These are phyloP conservation scores for Centaurea solstitialis DNA, from an alignment of 129 eudicot species.

Conservation along the genomic window DNA sequence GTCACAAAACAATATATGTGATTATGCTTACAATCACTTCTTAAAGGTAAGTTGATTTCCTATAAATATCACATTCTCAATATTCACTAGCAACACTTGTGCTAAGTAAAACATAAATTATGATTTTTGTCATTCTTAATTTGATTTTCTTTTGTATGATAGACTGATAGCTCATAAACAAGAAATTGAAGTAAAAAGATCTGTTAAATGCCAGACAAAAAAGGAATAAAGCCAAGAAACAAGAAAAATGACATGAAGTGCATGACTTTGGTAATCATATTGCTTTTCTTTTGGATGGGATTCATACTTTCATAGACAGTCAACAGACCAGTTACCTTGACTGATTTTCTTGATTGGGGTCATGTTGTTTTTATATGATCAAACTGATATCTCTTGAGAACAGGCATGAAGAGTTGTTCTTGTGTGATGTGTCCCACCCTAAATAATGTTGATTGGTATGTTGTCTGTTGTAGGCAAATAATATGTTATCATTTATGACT, in stretches of 20 bases:
- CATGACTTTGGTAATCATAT: constrained; percentile 12
- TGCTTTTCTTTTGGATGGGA: constrained; percentile 26
- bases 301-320: constrained; percentile 21
- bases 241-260: constrained; percentile 8
- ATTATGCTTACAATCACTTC: not conserved
- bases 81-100: not conserved
- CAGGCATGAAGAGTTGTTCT: constrained; percentile 15
- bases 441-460: constrained; percentile 24
- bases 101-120: constrained; percentile 6
- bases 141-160: constrained; percentile 18
- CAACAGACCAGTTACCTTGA: constrained; percentile 23
- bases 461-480: constrained; percentile 22
- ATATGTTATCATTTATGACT: constrained; percentile 6
- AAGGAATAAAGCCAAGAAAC: constrained; percentile 23
- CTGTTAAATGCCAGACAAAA: constrained; percentile 15
- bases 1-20: not conserved
- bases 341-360: constrained; percentile 10
- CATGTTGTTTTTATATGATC: constrained; percentile 32
- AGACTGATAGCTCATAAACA: constrained; percentile 8
- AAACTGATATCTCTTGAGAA: constrained; percentile 21
- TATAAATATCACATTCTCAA: not conserved
- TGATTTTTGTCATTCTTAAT: not conserved
- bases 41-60: not conserved
- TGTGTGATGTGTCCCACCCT: constrained; percentile 15
- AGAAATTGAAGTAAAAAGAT: constrained; percentile 17